Evolutionary conservation across 495 filamentous ascomycete species (phyloP), one percentile per base, ranked within the genome.

Genomic region (Penicillium soppii): DNA sequence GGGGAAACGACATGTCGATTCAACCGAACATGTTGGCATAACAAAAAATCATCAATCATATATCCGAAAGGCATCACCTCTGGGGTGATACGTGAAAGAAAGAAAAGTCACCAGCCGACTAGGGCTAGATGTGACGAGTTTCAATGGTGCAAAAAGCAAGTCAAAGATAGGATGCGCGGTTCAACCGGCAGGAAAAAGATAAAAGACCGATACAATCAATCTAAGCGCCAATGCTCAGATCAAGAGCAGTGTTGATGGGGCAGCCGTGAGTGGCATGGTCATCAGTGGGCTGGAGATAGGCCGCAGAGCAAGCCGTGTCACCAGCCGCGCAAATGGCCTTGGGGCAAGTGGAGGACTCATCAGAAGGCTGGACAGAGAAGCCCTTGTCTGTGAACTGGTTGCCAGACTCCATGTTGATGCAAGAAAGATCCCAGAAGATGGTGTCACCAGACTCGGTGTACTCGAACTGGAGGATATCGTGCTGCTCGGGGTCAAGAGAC

Each of bases 181-280:
- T 66, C 62, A 66, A 66, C 60, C 62, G 60, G 56, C 59, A 56
- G 41, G 27, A 20, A 12, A 36, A 36, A 46, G 17, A 12, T 12
- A 40, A 39, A 47, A 51, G 32, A 36, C 10, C 13, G 13, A 52
- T 47, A 32, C 35, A 37, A 23, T 53, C 12, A 17, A 33, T 32
- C 22, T 35, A 54, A 57, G 70, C 65, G 45, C 71, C 71, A 20
- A 74, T 58, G 37, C 46, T 67, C 47, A 77, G 38, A 25, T 54
- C 57, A 51, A 77, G 68, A 39, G 56, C 58, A 40, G 74, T 77
- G 58, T 72, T 47, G 49, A 72, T 65, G 26, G 69, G 71, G 67
- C 73, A 77, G 43, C 71, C 68, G 61, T 75, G 73, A 30, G 72
- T 77, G 43, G 72, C 73, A 25, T 71, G 61, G 65, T 77, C 62